Conservation (phyloP, 306 rosid species). For the Luffa aegyptiaca region DNA sequence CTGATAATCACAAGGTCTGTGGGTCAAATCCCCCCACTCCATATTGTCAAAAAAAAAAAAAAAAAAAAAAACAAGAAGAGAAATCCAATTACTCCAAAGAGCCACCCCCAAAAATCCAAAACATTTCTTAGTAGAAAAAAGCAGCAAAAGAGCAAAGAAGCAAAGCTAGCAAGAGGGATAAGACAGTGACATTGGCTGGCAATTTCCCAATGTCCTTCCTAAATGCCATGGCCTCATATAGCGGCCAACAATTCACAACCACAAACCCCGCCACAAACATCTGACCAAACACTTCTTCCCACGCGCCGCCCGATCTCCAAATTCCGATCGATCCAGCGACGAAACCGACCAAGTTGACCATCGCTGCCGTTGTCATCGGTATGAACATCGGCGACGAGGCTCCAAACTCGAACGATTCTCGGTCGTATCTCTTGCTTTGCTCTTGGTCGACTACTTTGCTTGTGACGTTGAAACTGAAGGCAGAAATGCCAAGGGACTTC, state of each 20-base stretch:
- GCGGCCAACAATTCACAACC: constrained; percentile 13
- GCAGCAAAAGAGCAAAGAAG: constrained; percentile 18
- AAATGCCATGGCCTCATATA: constrained; percentile 24
- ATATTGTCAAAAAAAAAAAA: too few relatives aligned
- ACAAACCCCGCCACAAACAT: constrained; percentile 21
- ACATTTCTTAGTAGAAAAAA: too few relatives aligned
- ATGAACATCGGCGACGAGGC: constrained; percentile 18
- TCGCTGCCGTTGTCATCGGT: neutral
- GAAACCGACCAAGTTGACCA: constrained; percentile 17
- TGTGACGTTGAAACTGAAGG: constrained; percentile 23
- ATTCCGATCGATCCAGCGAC: neutral
- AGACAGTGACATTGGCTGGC: neutral
- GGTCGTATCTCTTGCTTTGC: constrained; percentile 32
- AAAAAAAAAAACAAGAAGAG: too few relatives aligned
- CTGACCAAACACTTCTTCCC: constrained; percentile 16
- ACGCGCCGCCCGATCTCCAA: neutral
- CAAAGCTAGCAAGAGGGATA: neutral
- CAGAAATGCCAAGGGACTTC: constrained; percentile 15
- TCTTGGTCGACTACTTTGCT: constrained; percentile 26
- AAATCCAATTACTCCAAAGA: too few relatives aligned
- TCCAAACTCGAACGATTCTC: constrained; percentile 28
- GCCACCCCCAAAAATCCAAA: too few relatives aligned
- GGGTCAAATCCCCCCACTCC: too few relatives aligned
- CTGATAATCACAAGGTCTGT: too few relatives aligned
- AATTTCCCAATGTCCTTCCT: constrained; percentile 23